Conservation (phyloP, 257 asterid genomes). For the Solanum tarapatanum region DNA sequence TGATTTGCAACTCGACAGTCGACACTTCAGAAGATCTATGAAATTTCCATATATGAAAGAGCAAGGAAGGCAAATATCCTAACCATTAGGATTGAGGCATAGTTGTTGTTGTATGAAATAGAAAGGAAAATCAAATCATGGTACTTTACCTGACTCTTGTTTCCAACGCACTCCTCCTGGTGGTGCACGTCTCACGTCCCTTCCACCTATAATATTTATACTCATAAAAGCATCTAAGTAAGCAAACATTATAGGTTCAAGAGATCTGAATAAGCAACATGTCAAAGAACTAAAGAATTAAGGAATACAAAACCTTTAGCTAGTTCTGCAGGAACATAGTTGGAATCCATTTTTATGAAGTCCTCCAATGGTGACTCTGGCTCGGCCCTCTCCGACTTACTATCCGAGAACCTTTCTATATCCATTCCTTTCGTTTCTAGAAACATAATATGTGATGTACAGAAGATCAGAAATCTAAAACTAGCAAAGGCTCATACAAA, state of each 20-base stretch:
- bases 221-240: neutral
- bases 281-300: neutral
- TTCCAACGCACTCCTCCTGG: slow-evolving; percentile 45
- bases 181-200: slow-evolving; percentile 12
- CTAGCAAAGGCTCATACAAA: neutral
- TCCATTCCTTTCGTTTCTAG: slow-evolving; percentile 35
- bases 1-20: neutral
- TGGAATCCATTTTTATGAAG: slow-evolving; percentile 29
- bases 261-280: neutral
- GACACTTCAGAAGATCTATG: neutral
- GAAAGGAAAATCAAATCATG: neutral
- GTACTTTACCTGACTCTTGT: slow-evolving; percentile 28
- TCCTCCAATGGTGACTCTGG: slow-evolving; percentile 33
- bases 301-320: slow-evolving; percentile 22
- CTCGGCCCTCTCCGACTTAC: slow-evolving; percentile 6
- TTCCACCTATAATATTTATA: slow-evolving; percentile 24
- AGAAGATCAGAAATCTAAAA: neutral
- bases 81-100: neutral
- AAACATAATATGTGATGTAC: neutral
- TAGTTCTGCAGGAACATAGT: slow-evolving; percentile 62
- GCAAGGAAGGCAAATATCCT: neutral
- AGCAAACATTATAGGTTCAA: neutral
- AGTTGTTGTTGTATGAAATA: neutral
- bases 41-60: neutral
- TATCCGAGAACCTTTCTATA: slow-evolving; percentile 49